Evolutionary conservation across 345 rosid genomes (phyloP), one percentile per base, ranked within the genome.

Genomic region (Hibiscus trionum): DNA sequence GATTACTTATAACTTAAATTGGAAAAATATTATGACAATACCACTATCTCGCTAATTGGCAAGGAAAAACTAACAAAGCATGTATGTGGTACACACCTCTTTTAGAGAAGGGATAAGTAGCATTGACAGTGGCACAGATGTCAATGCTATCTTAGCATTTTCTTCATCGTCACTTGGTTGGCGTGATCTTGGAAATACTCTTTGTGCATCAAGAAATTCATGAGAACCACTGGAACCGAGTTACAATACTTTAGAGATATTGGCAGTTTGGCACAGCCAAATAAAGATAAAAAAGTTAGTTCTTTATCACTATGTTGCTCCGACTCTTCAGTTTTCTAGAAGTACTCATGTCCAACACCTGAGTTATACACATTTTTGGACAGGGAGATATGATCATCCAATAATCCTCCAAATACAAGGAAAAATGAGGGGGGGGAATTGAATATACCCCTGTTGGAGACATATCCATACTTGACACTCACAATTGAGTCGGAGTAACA

Each of bases 61-160:
- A 27, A 64, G 33, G 57, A 19, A 66, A 74, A 46, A 17, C 49
- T 17, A 66, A 47, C 31, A 62, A 71, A 17, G 59, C 5, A 74
- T 47, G n/a, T 72, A 49, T 42, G 52, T 12, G 52, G 50, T 73
- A 50, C 84, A 63, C 74, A 94, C 99, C 97, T 95, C 97, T 84
- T 92, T 92, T 61, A 92, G 69, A 35, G 97, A 88, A 75, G 98
- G 99, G 47, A 95, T 81, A 53, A 95, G 83, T 80, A 95, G 84
- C 69, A 83, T 76, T 62, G 97, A 90, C 73, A 95, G 76, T 24
- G 97, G 82, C 14, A 80, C 84, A 71, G 96, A 87, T 59, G 85
- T 79, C 16, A 85, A 85, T 70, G 78, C 84, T 77, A 84, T 76
- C 78, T 84, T 85, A 68, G 89, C 87, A 79, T 71, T 87, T 77